Base-by-base conservation (phyloP, 768 basidiomycete genomes). In the Kwoniella mangroviensis region DNA sequence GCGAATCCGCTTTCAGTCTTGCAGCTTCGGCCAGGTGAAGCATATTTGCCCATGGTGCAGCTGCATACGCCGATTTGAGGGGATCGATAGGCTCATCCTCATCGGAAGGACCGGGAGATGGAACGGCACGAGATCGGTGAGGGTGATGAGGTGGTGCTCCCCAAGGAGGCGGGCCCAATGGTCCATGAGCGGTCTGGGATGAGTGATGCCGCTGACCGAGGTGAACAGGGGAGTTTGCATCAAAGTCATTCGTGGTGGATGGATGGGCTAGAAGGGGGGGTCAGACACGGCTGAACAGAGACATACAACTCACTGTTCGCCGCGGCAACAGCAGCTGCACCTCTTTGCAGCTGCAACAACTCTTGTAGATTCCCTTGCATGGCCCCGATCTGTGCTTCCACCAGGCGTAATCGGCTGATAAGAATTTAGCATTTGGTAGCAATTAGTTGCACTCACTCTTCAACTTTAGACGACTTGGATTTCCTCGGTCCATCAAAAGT, bases 401-500 rank as follows among this genome's bases (percentile, higher is more conserved):
- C 76, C 10, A 75, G 22, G 41, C 72, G 72, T 43, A 80, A 51
- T 52, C 79, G 79, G 53, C 79, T 80, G 60, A 17, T 34, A 3
- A 15, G 0, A 22, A n/a, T 40, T 60, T 51, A 71, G 55, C 67
- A 15, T 15, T 22, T 19, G 1, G 3, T 26, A n/a, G 45, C 12
- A 12, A 13, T 2, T 9, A 3, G 7, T 19, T 26, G n/a, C 24
- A 72, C 77, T 73, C 58, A 80, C 79, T 80, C 79, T 69, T 80
- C 79, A 9, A 80, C 73, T 45, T 73, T 75, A 13, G 69, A 70
- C n/a, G 71, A 72, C 59, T 80, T 80, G 42, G 73, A 71, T 51
- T 80, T 80, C 21, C 79, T 51, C 9, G 79, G 75, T 15, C 77
- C 79, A 55, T 77, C 74, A 43, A 80, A 80, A 6, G 79, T 80